Conservation (phyloP, 1,284 basidiomycete genomes). For the Pseudomicrostroma phylloplanum region DNA sequence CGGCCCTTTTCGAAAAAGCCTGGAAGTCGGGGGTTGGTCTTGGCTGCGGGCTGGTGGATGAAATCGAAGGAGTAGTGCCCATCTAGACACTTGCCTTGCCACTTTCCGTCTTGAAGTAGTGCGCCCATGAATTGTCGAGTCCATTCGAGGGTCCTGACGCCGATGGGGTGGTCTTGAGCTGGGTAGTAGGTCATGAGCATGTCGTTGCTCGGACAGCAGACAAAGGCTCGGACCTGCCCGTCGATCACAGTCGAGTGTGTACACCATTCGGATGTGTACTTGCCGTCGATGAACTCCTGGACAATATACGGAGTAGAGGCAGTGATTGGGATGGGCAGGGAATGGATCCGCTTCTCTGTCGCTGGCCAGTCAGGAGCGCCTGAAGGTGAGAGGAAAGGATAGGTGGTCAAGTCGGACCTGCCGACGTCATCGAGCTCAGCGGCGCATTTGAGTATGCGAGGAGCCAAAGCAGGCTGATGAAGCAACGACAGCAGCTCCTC, state of each 20-base stretch:
- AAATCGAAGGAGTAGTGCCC: constrained; percentile 55
- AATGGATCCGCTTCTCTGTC: constrained; percentile 22
- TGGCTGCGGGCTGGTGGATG: constrained; percentile 48
- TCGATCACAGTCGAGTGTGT: constrained; percentile 53
- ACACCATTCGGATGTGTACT: constrained; percentile 51
- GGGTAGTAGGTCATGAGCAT: constrained; percentile 55
- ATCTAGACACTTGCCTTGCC: constrained; percentile 37
- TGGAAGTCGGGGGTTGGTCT: constrained; percentile 15
- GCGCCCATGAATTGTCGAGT: constrained; percentile 48
- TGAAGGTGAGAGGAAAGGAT: constrained; percentile 34
- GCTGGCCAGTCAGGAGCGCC: constrained; percentile 21
- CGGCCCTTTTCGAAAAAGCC: constrained; percentile 18
- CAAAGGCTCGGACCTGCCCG: constrained; percentile 52
- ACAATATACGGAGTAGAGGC: constrained; percentile 37
- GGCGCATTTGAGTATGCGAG: constrained; percentile 50
- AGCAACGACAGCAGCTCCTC: constrained; percentile 49
- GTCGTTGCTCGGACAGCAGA: constrained; percentile 54
- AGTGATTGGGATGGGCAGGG: constrained; percentile 30
- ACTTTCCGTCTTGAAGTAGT: constrained; percentile 31
- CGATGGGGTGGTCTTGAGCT: constrained; percentile 43
- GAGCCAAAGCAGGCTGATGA: constrained; percentile 16
- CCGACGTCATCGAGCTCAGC: constrained; percentile 51
- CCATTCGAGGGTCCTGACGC: constrained; percentile 50
- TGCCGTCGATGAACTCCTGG: constrained; percentile 47
- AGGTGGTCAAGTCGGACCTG: constrained; percentile 53